phyloP scores from a whole-genome alignment of 1,284 basidiomycete species.

The Neotropicomus parvogracilis region DNA sequence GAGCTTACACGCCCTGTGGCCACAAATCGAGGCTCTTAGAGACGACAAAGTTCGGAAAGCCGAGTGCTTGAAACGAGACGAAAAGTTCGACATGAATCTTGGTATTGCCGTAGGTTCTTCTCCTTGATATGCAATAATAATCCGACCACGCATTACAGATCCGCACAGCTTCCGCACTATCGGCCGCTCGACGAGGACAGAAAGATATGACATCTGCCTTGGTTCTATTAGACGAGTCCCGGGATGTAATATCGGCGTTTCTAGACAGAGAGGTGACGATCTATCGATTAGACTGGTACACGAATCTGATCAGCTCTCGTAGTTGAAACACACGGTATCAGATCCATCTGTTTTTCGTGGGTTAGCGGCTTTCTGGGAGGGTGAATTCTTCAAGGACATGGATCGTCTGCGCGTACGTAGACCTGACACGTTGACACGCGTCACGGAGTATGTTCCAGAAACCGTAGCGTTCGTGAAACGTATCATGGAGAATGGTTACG shows the following conservation, averaged over 20 bases:
- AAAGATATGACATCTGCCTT: slow-evolving; percentile 49
- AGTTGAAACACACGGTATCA: slow-evolving; percentile 79
- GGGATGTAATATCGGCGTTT: slow-evolving; percentile 70
- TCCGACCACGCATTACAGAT: slow-evolving; percentile 38
- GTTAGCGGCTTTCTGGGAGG: slow-evolving; percentile 89
- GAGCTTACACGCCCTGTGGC: slow-evolving; percentile 52
- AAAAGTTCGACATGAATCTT: slow-evolving; percentile 90
- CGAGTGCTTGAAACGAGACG: slow-evolving; percentile 71
- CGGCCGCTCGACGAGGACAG: slow-evolving; percentile 42
- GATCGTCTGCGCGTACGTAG: slow-evolving; percentile 78
- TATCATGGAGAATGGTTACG: slow-evolving; percentile 88
- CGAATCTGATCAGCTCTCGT: slow-evolving; percentile 14
- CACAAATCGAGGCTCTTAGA: slow-evolving; percentile 44
- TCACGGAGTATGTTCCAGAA: slow-evolving; percentile 97
- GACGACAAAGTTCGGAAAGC: slow-evolving; percentile 63
- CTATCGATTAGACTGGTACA: not conserved
- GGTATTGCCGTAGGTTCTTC: slow-evolving; percentile 59
- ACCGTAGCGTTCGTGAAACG: slow-evolving; percentile 87
- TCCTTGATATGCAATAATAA: slow-evolving; percentile 7
- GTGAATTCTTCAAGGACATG: slow-evolving; percentile 93
- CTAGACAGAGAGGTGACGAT: slow-evolving; percentile 70
- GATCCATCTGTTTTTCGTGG: slow-evolving; percentile 86
- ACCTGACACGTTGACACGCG: slow-evolving; percentile 90
- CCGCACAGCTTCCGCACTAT: slow-evolving; percentile 51
- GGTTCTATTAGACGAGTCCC: slow-evolving; percentile 66